Percentiles rank a stretch among this genome's conserved stretches.
Evolutionary conservation across 164 flowering plant species (phyloP).

Genomic region (Nelumbo lutea): DNA sequence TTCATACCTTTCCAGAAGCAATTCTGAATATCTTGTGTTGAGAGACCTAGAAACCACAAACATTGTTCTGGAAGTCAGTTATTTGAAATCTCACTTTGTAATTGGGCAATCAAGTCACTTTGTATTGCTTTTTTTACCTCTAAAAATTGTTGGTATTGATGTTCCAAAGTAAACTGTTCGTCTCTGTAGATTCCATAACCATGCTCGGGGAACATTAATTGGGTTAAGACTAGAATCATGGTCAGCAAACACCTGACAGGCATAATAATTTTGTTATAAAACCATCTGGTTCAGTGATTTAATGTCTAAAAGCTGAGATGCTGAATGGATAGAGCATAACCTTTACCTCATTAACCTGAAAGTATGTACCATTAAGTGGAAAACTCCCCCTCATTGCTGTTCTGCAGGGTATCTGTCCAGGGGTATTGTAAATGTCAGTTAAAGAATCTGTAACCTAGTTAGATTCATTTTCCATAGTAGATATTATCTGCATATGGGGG

Average conservation of each 20-base stretch:
- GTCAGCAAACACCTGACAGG: constrained; percentile 84
- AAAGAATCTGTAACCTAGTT: neutral
- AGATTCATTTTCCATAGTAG: neutral
- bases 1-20: constrained; percentile 65
- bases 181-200: constrained; percentile 78
- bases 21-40: constrained; percentile 33
- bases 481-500: neutral
- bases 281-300: neutral
- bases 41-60: constrained; percentile 24
- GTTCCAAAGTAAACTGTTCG: constrained; percentile 91
- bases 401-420: constrained; percentile 75
- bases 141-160: constrained; percentile 78
- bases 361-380: constrained; percentile 97
- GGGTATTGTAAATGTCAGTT: constrained; percentile 6
- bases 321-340: neutral
- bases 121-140: constrained; percentile 40
- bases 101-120: neutral
- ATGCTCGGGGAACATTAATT: constrained; percentile 68
- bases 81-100: neutral
- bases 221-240: constrained; percentile 84
- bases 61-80: constrained; percentile 4
- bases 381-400: constrained; percentile 95
- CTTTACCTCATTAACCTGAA: constrained; percentile 97
- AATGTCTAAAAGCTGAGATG: neutral
- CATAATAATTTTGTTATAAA: constrained; percentile 7